phyloP scores from a whole-genome alignment of 2,329 filamentous ascomycete species.

The Neobulgaria alba region DNA sequence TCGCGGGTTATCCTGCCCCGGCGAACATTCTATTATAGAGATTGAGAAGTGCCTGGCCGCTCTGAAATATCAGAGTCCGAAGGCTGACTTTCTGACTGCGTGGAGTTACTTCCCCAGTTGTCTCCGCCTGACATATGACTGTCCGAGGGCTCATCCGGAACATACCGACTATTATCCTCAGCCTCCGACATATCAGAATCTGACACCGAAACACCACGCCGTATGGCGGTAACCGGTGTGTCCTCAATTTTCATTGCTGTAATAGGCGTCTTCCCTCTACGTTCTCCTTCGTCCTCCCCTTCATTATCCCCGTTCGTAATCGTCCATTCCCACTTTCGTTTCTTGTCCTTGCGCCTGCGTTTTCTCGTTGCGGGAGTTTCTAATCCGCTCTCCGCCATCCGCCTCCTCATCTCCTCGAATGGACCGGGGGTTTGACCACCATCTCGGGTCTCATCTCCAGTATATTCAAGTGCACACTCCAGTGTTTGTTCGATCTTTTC shows the following conservation, averaged over 20 bases:
- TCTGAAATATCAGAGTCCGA: neutral
- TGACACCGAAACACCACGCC: constrained; percentile 8
- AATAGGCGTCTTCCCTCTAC: constrained; percentile 1
- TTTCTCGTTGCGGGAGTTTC: constrained; percentile 34
- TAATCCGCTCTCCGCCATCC: constrained; percentile 39
- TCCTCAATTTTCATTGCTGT: constrained; percentile 4
- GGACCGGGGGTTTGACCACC: constrained; percentile 55
- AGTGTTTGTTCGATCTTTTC: constrained; percentile 34
- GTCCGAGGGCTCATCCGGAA: neutral
- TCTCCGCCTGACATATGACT: constrained; percentile 4
- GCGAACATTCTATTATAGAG: constrained; percentile 2
- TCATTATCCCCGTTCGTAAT: constrained; percentile 38
- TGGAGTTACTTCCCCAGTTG: neutral
- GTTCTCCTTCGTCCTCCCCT: neutral
- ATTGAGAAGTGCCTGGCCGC: neutral
- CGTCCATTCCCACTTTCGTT: constrained; percentile 58
- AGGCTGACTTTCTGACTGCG: too few relatives aligned
- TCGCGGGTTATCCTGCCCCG: constrained; percentile 4
- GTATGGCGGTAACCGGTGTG: constrained; percentile 8
- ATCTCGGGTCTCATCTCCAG: constrained; percentile 46
- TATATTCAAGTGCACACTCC: constrained; percentile 43
- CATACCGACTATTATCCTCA: constrained; percentile 4
- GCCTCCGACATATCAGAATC: constrained; percentile 9
- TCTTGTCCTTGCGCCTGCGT: constrained; percentile 48
- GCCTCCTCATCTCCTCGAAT: constrained; percentile 53